Evolutionary conservation across 345 rosid genomes (phyloP), one percentile per base, ranked within the genome.

Genomic region (Brassica rapa): DNA sequence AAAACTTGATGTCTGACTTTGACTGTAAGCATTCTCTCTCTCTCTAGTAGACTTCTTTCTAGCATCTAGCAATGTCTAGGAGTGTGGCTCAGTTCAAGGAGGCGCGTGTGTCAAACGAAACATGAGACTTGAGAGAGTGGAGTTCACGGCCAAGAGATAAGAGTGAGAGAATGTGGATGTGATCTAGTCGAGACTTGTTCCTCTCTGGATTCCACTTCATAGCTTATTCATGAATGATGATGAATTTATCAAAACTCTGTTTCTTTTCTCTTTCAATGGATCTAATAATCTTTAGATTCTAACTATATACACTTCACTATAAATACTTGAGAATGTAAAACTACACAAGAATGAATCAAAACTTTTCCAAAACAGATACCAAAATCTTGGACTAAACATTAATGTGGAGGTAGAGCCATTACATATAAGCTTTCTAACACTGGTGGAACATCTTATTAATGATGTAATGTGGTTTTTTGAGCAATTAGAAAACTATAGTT

Each of bases 171-270:
- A 16, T 3, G 35, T 27, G 71, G 71, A 71, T 39, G 76, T 77
- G 67, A 60, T 33, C 14, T 46, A 68, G 82, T 73, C 82, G 66
- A 72, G 68, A 55, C 46, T 30, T 39, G 60, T 66, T 63, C 63
- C 73, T 67, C 25, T 24, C 78, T 79, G 78, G 74, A 68, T 79
- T 73, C 78, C 82, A 79, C 82, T 67, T 66, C 73, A 66, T 39
- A 74, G 72, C 70, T 43, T 77, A 43, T 43, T 43, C 15, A 43
- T 43, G 53, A 51, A 35, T 35, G 39, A 32, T 32, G 35, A 35
- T 35, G 70, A 46, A 8, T 66, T 66, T 57, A 71, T 57, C 39
- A 61, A 12, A 11, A 43, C 53, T 43, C 53, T 12, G 53, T 43
- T 43, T 43, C 15, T 43, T 43, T 35, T 43, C 14, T 43, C 53